Conservation (phyloP, 2,329 filamentous ascomycete genomes). For the Cladophialophora psammophila region DNA sequence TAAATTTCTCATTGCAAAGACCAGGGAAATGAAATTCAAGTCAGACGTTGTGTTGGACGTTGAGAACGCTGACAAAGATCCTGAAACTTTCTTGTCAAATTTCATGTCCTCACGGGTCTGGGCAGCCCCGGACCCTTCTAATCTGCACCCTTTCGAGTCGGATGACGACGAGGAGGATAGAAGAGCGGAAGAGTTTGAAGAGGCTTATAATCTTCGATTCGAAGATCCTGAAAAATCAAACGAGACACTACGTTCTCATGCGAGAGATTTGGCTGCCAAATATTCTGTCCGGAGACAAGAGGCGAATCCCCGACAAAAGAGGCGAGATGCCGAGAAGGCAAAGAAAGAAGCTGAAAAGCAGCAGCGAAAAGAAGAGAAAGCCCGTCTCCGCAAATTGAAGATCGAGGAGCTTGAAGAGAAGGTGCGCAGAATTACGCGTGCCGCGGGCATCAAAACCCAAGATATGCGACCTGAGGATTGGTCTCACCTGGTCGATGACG, state of each 20-base stretch:
- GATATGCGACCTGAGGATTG: conserved; percentile 77
- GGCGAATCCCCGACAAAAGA: conserved; percentile 75
- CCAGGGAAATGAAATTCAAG: conserved; percentile 51
- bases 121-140: conserved; percentile 68
- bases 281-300: conserved; percentile 88
- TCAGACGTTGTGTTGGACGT: conserved; percentile 68
- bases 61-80: conserved; percentile 81
- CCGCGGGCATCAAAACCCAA: conserved; percentile 75
- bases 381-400: conserved; percentile 83
- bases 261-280: conserved; percentile 81
- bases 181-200: conserved; percentile 84
- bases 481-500: conserved; percentile 81
- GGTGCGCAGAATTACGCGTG: conserved; percentile 85
- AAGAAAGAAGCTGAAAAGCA: conserved; percentile 80
- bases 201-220: conserved; percentile 94
- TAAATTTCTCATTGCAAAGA: conserved; percentile 78
- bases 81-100: conserved; percentile 91
- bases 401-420: conserved; percentile 90
- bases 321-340: conserved; percentile 78
- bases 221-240: conserved; percentile 90
- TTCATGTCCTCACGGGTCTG: conserved; percentile 93
- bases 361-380: conserved; percentile 79
- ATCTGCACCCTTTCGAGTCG: conserved; percentile 85
- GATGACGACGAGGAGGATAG: conserved; percentile 82
- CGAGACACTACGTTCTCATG: conserved; percentile 85